Evolutionary conservation across 2,329 filamentous ascomycete species (phyloP).

Genomic region (Penicillium thymicola): DNA sequence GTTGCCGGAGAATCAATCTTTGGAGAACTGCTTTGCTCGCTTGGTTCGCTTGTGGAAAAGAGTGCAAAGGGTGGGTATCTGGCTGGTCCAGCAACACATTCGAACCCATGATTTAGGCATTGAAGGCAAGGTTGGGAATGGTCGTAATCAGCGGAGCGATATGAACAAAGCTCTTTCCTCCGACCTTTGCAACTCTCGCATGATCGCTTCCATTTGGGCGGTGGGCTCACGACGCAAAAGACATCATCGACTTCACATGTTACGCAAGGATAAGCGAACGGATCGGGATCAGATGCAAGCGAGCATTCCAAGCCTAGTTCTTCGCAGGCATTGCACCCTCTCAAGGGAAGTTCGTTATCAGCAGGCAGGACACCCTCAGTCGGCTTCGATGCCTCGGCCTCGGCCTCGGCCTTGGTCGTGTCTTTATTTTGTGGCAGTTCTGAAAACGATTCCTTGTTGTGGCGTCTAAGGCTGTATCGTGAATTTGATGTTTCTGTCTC

Average conservation of each 20-base stretch:
- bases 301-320: slow-evolving; percentile 31
- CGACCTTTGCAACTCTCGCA: slow-evolving; percentile 35
- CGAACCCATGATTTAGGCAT: slow-evolving; percentile 26
- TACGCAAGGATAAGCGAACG: slow-evolving; percentile 36
- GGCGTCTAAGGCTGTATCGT: background rate
- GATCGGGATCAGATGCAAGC: slow-evolving; percentile 28
- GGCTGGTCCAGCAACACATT: slow-evolving; percentile 39
- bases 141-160: slow-evolving; percentile 25
- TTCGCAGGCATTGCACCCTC: slow-evolving; percentile 36
- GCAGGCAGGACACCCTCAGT: background rate
- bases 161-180: slow-evolving; percentile 32
- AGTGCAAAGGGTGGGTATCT: background rate
- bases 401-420: background rate
- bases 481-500: background rate
- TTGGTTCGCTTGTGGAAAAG: background rate
- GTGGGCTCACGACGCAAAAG: slow-evolving; percentile 36
- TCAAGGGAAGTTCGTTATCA: slow-evolving; percentile 19
- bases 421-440: background rate
- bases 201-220: slow-evolving; percentile 31
- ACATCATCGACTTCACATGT: slow-evolving; percentile 29
- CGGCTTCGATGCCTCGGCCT: too few relatives aligned
- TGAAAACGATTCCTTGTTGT: background rate
- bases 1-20: background rate
- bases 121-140: slow-evolving; percentile 30
- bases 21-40: background rate